These are phyloP conservation scores for Camellia sinensis DNA, from an alignment of 148 eudicot genomes.

Conservation along the genomic window DNA sequence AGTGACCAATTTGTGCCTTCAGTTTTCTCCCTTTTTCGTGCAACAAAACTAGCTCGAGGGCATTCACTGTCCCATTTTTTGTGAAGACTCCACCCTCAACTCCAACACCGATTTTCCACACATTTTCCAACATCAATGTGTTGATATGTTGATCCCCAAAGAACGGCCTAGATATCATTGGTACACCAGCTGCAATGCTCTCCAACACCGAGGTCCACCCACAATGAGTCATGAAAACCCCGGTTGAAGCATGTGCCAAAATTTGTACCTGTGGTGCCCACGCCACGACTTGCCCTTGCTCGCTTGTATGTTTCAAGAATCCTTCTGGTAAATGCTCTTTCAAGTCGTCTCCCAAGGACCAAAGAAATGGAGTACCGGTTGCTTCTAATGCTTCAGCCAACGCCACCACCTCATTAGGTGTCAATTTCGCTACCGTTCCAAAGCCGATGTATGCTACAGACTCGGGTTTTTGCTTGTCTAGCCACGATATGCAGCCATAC, in stretches of 20 bases:
- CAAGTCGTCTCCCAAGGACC: conserved; percentile 44
- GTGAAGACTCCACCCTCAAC: conserved; percentile 47
- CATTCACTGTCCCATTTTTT: conserved; percentile 21
- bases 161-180: conserved; percentile 64
- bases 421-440: conserved; percentile 42
- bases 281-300: conserved; percentile 46
- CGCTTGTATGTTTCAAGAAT: conserved; percentile 30
- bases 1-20: conserved; percentile 20
- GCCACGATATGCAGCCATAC: conserved; percentile 49
- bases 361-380: conserved; percentile 46
- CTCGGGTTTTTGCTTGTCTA: conserved; percentile 30
- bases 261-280: conserved; percentile 76
- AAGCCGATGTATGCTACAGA: conserved; percentile 61
- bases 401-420: conserved; percentile 42
- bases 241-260: conserved; percentile 37
- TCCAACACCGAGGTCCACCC: conserved; percentile 84
- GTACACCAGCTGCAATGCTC: conserved; percentile 58
- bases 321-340: conserved; percentile 35
- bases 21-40: conserved; percentile 32
- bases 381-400: conserved; percentile 54
- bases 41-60: conserved; percentile 30
- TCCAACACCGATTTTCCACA: conserved; percentile 42
- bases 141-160: conserved; percentile 59
- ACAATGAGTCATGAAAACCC: conserved; percentile 65
- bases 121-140: conserved; percentile 42